phyloP scores from a whole-genome alignment of 2,329 filamentous ascomycete genomes.

The Pseudocercospora pini-densiflorae region DNA sequence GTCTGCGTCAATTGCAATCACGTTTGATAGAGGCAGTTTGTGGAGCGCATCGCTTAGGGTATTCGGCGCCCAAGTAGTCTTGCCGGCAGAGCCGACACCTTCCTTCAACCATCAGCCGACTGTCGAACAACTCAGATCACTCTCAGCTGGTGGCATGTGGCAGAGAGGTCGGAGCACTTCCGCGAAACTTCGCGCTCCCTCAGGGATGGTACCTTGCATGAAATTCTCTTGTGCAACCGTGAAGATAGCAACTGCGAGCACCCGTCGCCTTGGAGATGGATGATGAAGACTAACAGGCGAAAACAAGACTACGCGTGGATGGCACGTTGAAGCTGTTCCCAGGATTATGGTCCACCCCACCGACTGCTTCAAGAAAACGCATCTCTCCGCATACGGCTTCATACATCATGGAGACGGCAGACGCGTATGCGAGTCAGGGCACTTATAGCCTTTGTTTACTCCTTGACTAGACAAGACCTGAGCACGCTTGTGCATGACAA shows the following conservation, averaged over 20 bases:
- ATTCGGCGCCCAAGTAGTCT: background rate
- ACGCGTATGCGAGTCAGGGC: background rate
- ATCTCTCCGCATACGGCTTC: background rate
- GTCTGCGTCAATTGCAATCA: background rate
- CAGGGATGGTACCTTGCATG: constrained; percentile 14
- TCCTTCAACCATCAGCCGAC: background rate
- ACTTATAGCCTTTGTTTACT: background rate
- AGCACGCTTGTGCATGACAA: background rate
- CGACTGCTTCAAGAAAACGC: background rate
- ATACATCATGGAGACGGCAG: background rate
- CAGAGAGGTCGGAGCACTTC: constrained; percentile 3
- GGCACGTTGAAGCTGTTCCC: background rate
- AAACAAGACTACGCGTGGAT: constrained; percentile 8
- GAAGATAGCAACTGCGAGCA: constrained; percentile 16
- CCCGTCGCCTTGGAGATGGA: constrained; percentile 10
- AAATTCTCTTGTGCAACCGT: constrained; percentile 12
- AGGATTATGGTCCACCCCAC: background rate
- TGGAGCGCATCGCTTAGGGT: background rate
- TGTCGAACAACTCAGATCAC: no score
- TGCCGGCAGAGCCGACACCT: background rate
- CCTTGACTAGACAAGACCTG: background rate
- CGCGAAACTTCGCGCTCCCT: background rate
- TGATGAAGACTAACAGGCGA: constrained; percentile 13
- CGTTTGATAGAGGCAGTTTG: background rate
- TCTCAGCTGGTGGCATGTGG: constrained; percentile 4